Percentiles rank a stretch among this genome's conserved stretches.
phyloP scores from a whole-genome alignment of 345 rosid species.

The Capsella bursapastoris region DNA sequence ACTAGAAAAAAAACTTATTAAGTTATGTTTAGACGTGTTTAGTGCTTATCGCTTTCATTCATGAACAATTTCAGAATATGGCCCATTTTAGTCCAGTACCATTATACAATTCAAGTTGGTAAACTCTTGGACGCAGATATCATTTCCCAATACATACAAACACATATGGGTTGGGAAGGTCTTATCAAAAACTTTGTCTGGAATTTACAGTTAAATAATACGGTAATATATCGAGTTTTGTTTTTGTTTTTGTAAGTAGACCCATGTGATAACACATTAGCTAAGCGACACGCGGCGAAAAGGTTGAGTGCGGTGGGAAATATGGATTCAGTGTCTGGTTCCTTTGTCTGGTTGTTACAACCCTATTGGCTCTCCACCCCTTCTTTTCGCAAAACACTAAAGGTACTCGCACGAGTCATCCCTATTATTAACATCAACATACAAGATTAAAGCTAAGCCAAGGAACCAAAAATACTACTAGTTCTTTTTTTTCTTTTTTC shows the following conservation, averaged over 20 bases:
- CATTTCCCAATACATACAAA: conserved; percentile 31
- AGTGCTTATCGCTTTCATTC: conserved; percentile 14
- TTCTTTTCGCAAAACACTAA: background rate
- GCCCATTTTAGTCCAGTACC: background rate
- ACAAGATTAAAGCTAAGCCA: conserved; percentile 1
- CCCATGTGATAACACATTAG: conserved; percentile 29
- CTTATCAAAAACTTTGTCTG: background rate
- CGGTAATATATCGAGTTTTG: conserved; percentile 11
- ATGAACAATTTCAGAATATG: background rate
- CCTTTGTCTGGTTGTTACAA: conserved; percentile 29
- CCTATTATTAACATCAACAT: background rate
- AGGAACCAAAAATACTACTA: background rate
- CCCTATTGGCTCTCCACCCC: conserved; percentile 25
- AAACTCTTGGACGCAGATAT: conserved; percentile 10
- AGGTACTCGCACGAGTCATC: background rate
- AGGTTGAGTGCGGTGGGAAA: conserved; percentile 25
- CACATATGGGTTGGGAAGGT: conserved; percentile 18
- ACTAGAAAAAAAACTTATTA: no score
- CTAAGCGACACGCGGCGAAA: conserved; percentile 29
- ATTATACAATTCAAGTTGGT: conserved; percentile 11
- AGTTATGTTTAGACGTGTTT: background rate
- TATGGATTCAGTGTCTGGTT: conserved; percentile 20
- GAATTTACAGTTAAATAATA: background rate
- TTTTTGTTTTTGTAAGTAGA: background rate
- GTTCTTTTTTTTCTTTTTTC: background rate